These are phyloP conservation scores for Diphasiastrum complanatum DNA, from an alignment of 83 land plant genomes.

Conservation along the genomic window DNA sequence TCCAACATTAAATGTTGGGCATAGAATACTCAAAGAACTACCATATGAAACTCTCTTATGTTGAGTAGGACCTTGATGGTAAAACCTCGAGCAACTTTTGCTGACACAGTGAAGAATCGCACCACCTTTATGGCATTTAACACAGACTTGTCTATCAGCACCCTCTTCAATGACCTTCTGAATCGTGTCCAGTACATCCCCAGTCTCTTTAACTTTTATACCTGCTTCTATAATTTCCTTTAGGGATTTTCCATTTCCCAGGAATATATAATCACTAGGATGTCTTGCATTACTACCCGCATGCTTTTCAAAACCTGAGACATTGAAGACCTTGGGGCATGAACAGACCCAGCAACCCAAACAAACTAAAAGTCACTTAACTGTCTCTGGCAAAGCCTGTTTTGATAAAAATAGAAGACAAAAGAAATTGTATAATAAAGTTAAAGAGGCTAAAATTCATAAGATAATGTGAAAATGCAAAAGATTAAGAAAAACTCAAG, in stretches of 20 bases:
- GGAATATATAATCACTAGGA: constrained; percentile 23
- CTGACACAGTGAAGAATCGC: not conserved
- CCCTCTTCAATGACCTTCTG: not conserved
- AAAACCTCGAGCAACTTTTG: not conserved
- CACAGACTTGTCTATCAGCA: not conserved
- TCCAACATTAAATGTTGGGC: too few species aligned
- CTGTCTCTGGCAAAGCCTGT: not conserved
- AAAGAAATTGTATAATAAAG: not conserved
- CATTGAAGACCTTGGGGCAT: constrained; percentile 14
- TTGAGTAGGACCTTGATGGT: constrained; percentile 3
- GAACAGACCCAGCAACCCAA: not conserved
- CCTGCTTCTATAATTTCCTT: constrained; percentile 15
- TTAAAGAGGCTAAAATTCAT: not conserved
- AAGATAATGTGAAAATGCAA: not conserved
- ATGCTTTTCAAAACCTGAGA: constrained; percentile 24
- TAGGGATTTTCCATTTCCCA: constrained; percentile 17
- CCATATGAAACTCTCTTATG: too few species aligned
- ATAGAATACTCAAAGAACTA: too few species aligned
- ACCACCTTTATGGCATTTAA: not conserved
- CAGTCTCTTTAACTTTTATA: not conserved
- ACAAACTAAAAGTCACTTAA: not conserved
- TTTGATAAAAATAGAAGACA: not conserved
- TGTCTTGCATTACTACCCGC: constrained; percentile 25
- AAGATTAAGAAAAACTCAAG: not conserved
- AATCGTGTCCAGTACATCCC: not conserved